Evolutionary conservation across 176 grass and related monocot genomes (phyloP), one percentile per base, ranked within the genome.

Genomic region (Triticum timopheevii): DNA sequence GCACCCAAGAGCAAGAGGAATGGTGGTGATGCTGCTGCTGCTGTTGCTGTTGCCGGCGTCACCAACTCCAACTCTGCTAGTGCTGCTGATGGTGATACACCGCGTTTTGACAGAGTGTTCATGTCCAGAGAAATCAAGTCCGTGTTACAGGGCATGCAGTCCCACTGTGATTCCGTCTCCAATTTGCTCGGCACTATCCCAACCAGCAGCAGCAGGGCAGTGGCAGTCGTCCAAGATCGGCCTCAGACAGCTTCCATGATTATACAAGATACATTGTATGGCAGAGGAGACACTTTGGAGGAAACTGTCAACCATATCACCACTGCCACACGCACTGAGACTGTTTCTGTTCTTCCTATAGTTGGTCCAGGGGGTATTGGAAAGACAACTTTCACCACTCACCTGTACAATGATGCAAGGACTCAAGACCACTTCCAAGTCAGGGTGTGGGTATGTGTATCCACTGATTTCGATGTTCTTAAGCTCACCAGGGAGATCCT

Each of bases 151-250:
- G 4, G 0, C 45, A 47, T 47, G 45, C 1, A 47, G 45, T 13
- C 45, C 1, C 12, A 47, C 45, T 65, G 62, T 52, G 15, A 52
- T 17, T 52, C 49, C 1, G 49, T 52, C 49, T 52, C 15, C 5
- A 17, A 6, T 13, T 6, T 72, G 5, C 36, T 72, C 10, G 2
- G 69, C 22, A 23, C 0, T 23, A 72, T 24, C 36, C 69, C 69
- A 40, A 40, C 3, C 8, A 71, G 3, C 10, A 42, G 5, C 36
- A 45, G 2, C 10, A 72, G 0, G 0, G 2, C 36, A 72, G 36
- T 40, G 0, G 2, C 19, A 0, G 47, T 50, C 15, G 4, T 17
- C 10, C 0, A 0, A 24, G 0, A 3, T 0, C 36, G 69, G 10
- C 69, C 69, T 24, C 69, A 42, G 36, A 13, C 13, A 23, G 68